These are phyloP conservation scores for Lactifluus subvellereus DNA, from an alignment of 768 basidiomycete genomes.

Conservation along the genomic window DNA sequence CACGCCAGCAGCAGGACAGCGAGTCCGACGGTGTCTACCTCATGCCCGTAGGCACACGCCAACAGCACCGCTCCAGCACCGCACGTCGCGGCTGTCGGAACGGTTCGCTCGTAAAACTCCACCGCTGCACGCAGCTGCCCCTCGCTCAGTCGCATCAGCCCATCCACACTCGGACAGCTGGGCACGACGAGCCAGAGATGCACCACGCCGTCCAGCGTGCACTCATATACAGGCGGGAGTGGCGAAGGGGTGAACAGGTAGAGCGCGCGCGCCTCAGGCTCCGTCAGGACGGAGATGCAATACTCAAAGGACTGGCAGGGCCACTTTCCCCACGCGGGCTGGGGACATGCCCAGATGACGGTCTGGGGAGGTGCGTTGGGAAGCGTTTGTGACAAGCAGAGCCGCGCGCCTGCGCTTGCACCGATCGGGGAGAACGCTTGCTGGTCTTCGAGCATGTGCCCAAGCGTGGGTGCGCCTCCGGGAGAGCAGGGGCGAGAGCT, in stretches of 20 bases:
- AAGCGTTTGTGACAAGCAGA: not conserved
- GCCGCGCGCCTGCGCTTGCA: not conserved
- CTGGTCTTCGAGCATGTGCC: not conserved
- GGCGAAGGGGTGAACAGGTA: not conserved
- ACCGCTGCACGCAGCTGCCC: constrained; percentile 2
- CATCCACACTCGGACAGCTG: not conserved
- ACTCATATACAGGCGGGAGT: constrained; percentile 6
- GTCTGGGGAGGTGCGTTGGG: not conserved
- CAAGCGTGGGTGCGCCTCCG: not conserved
- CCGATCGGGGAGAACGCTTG: constrained; percentile 6
- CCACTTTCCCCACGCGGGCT: constrained; percentile 13
- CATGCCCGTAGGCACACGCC: not conserved
- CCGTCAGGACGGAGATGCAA: constrained; percentile 13
- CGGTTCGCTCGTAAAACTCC: not conserved
- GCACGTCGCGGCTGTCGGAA: not conserved
- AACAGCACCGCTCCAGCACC: not conserved
- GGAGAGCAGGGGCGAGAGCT: not conserved
- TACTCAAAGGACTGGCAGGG: constrained; percentile 2
- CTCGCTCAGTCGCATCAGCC: constrained; percentile 2
- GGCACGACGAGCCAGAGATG: constrained; percentile 18
- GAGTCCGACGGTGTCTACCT: constrained; percentile 11
- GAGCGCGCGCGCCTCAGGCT: not conserved
- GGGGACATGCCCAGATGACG: not conserved
- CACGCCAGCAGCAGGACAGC: constrained; percentile 1
- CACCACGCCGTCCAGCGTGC: not conserved